Evolutionary conservation across 2,329 filamentous ascomycete species (phyloP), one percentile per base, ranked within the genome.

Genomic region (Pseudogymnoascus sp.): DNA sequence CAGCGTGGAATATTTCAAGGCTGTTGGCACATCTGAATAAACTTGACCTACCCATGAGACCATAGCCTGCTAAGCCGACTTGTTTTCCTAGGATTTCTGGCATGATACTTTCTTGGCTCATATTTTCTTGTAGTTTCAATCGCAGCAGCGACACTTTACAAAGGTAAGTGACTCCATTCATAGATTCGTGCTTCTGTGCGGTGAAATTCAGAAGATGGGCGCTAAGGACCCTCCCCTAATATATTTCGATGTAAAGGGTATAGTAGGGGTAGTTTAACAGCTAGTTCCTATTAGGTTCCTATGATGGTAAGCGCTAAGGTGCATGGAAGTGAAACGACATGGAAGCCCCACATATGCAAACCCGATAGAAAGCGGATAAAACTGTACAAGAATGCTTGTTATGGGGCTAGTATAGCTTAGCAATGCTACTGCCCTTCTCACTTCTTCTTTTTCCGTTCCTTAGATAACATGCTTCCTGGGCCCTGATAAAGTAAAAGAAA

Each of bases 41-140:
- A 5, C 1, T 53, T 31, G 50, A 68, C 74, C 64, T 74, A 81
- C 80, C 77, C 81, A 85, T 83, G 40, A 84, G 76, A 67, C 83
- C 82, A 68, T 78, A 83, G 71, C 82, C 83, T 53, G 80, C 79
- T 33, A 74, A 70, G 62, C 81, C 80, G 60, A 84, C 74, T 69
- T 76, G 70, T 66, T 78, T 79, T 67, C 76, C 77, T 23, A 77
- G 60, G 1, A 68, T 61, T 31, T 60, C 63, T 53, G 60, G n/a
- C 66, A 68, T 68, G 26, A 42, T 60, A n/a, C 21, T n/a, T 60
- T 19, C n/a, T 40, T 40, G 38, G 38, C 38, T 40, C 8, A 3
- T 44, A 17, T 21, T 5, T 10, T 44, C 40, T 21, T 5, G 40
- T 44, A 44, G 40, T 21, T 44, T 44, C 40, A 44, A 44, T 44